phyloP scores from a whole-genome alignment of 768 basidiomycete genomes.

The Serendipita indica region DNA sequence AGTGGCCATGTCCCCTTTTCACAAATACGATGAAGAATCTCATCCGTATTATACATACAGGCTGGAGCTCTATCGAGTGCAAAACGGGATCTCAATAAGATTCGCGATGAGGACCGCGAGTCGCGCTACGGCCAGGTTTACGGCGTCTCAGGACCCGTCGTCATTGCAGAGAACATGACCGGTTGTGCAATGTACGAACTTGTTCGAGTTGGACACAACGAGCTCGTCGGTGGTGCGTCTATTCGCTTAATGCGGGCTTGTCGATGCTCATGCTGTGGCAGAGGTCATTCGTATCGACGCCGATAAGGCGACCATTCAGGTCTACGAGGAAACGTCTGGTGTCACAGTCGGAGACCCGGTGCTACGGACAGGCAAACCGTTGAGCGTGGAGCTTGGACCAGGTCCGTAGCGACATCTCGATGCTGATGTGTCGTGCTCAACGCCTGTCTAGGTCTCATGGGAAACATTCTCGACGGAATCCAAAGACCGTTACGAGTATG shows the following conservation, averaged over 20 bases:
- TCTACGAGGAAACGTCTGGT: constrained; percentile 98
- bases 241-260: not conserved
- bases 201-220: constrained; percentile 95
- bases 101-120: constrained; percentile 82
- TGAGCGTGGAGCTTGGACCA: constrained; percentile 94
- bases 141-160: constrained; percentile 96
- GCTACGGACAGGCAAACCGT: constrained; percentile 89
- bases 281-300: constrained; percentile 99
- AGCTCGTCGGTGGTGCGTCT: constrained; percentile 78
- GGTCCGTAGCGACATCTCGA: constrained; percentile 34
- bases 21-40: not conserved
- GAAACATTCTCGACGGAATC: constrained; percentile 97
- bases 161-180: constrained; percentile 91
- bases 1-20: not conserved
- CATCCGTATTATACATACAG: constrained; percentile 26
- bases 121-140: constrained; percentile 76
- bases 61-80: constrained; percentile 89
- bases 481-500: constrained; percentile 80
- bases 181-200: constrained; percentile 97
- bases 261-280: constrained; percentile 20
- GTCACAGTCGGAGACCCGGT: constrained; percentile 99
- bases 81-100: constrained; percentile 71
- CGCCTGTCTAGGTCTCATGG: constrained; percentile 66
- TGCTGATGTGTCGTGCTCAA: not conserved
- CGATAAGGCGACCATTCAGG: constrained; percentile 97